These are phyloP conservation scores for Microcos paniculata DNA, from an alignment of 345 rosid species.

Conservation along the genomic window DNA sequence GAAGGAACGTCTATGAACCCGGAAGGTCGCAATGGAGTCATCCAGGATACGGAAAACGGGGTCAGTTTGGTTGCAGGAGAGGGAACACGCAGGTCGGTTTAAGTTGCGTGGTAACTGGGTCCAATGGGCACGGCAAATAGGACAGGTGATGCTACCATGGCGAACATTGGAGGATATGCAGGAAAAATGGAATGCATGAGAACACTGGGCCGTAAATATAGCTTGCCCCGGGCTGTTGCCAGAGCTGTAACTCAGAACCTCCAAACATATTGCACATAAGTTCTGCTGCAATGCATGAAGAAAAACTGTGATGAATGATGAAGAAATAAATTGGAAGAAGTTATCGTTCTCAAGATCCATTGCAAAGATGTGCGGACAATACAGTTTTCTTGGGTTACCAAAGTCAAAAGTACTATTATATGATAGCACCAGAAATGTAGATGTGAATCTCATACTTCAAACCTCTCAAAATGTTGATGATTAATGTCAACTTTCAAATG, in stretches of 20 bases:
- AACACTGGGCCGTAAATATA: constrained; percentile 86
- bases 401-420: neutral
- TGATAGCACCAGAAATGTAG: neutral
- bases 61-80: constrained; percentile 51
- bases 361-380: neutral
- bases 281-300: constrained; percentile 40
- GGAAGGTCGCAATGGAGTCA: constrained; percentile 70
- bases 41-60: constrained; percentile 72
- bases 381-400: neutral
- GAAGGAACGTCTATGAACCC: constrained; percentile 75
- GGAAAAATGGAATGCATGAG: constrained; percentile 75
- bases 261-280: constrained; percentile 81
- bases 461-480: neutral
- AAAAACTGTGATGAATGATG: neutral
- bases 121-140: constrained; percentile 91
- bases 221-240: constrained; percentile 65
- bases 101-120: constrained; percentile 82
- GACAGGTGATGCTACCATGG: constrained; percentile 86
- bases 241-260: constrained; percentile 58
- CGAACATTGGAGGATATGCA: constrained; percentile 89
- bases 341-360: neutral
- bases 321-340: neutral
- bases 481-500: neutral
- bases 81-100: constrained; percentile 43
- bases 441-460: neutral